A percentile compares a stretch with the other conserved stretches of the same genome.
Conservation (phyloP, 768 basidiomycete genomes). For the Pulveroboletus sp. region DNA sequence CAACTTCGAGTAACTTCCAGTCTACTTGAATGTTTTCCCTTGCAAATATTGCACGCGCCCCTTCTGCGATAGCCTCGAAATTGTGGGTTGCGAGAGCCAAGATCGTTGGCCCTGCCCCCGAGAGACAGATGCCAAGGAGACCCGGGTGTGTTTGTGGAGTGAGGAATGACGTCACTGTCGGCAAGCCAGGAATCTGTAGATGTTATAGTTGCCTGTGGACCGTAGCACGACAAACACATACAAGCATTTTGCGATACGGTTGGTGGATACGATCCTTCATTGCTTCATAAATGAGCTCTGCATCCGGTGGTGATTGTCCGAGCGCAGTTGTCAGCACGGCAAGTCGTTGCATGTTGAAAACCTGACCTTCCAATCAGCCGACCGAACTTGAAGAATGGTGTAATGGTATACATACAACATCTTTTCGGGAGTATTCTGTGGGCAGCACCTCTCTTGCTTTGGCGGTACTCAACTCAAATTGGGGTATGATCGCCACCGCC, state of each 20-base stretch:
- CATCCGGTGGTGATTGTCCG: conserved; percentile 85
- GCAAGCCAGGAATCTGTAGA: conserved; percentile 88
- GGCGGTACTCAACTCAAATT: conserved; percentile 95
- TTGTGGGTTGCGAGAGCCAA: conserved; percentile 87
- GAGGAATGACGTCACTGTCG: conserved; percentile 84
- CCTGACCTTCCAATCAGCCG: conserved; percentile 43
- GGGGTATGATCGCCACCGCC: conserved; percentile 91
- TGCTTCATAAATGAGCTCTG: conserved; percentile 96
- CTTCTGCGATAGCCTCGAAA: conserved; percentile 83
- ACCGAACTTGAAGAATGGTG: background rate
- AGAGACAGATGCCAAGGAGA: conserved; percentile 95
- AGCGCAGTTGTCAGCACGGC: conserved; percentile 96
- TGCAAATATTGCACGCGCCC: conserved; percentile 73
- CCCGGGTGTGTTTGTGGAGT: conserved; percentile 91
- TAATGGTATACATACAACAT: conserved; percentile 55
- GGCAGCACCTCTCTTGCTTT: conserved; percentile 92
- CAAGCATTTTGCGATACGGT: conserved; percentile 87
- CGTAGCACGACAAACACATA: conserved; percentile 36
- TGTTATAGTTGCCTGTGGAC: background rate
- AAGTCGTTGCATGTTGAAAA: conserved; percentile 95
- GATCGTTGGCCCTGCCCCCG: conserved; percentile 97
- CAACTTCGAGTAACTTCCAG: conserved; percentile 83
- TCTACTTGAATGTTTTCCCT: conserved; percentile 76
- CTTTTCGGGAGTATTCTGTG: conserved; percentile 77
- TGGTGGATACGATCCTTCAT: conserved; percentile 99